Percentiles rank a stretch among this genome's conserved stretches.
Conservation (phyloP, 2,329 filamentous ascomycete species). For the Sporothrix dimorphospora region DNA sequence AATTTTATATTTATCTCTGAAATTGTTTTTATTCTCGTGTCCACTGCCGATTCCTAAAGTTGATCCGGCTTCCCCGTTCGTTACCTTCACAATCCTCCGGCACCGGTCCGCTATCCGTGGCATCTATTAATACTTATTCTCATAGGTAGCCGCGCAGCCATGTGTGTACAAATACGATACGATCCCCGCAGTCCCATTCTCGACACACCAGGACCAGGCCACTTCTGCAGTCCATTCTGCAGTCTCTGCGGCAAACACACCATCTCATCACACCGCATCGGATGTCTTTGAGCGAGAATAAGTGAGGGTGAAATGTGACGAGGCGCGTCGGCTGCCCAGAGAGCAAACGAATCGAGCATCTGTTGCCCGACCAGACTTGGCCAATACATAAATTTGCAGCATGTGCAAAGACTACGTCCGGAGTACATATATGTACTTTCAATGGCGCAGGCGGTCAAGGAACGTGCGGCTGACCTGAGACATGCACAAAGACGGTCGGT, state of each 20-base stretch:
- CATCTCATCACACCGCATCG: slow-evolving; percentile 11
- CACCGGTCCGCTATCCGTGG: background rate
- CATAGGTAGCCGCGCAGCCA: background rate
- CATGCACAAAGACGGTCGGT: background rate
- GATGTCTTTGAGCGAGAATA: background rate
- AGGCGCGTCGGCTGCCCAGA: background rate
- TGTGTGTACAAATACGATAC: background rate
- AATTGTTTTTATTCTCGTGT: background rate
- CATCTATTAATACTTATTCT: background rate
- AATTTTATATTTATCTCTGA: background rate
- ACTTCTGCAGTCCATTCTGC: background rate
- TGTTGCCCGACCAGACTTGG: background rate
- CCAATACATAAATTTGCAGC: background rate
- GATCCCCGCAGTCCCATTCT: background rate
- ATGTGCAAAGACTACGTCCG: background rate
- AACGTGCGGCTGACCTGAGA: background rate
- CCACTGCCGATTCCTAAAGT: background rate
- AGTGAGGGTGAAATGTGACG: background rate
- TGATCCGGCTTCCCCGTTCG: background rate
- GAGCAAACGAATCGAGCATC: background rate
- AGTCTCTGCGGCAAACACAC: background rate
- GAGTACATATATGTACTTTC: background rate
- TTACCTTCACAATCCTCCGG: background rate
- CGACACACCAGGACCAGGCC: background rate
- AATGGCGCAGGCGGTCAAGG: background rate